phyloP scores from a whole-genome alignment of 2,329 filamentous ascomycete genomes.

The Chaetothyriales sp. region DNA sequence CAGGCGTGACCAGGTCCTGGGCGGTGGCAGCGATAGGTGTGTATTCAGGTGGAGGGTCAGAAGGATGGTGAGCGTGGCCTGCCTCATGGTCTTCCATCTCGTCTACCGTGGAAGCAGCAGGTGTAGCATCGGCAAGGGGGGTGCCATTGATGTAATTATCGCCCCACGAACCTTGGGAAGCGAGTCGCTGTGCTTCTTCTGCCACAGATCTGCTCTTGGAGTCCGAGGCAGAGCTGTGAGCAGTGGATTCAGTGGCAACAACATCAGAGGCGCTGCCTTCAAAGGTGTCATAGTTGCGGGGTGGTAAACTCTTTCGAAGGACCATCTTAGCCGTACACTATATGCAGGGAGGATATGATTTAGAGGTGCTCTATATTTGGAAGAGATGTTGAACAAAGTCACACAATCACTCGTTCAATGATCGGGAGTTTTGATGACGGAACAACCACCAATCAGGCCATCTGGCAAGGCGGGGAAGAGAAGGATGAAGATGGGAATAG shows the following conservation, averaged over 20 bases:
- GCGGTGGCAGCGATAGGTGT: slow-evolving; percentile 11
- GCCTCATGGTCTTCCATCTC: slow-evolving; percentile 5
- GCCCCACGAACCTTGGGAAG: slow-evolving; percentile 13
- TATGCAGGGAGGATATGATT: no score
- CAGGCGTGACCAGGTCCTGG: slow-evolving; percentile 5
- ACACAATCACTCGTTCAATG: no score
- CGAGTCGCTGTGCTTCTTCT: slow-evolving; percentile 12
- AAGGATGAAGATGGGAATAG: no score
- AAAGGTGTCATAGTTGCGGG: slow-evolving; percentile 10
- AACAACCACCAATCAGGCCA: no score
- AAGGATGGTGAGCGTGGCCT: slow-evolving; percentile 6
- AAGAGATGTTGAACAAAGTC: no score
- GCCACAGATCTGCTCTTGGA: slow-evolving; percentile 13
- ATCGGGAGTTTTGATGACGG: no score
- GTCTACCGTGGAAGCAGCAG: slow-evolving; percentile 7
- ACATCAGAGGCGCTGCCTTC: slow-evolving; percentile 3
- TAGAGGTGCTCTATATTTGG: no score
- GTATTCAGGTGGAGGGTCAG: slow-evolving; percentile 13
- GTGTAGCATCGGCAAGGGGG: slow-evolving; percentile 9
- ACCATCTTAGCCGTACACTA: no score
- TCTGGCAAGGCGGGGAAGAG: neutral
- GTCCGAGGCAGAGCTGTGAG: slow-evolving; percentile 4
- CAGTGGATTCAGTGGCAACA: neutral
- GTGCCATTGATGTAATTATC: slow-evolving; percentile 12
- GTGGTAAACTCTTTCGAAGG: no score